phyloP scores from a whole-genome alignment of 2,329 filamentous ascomycete genomes.

The Xylaria hypoxylon region DNA sequence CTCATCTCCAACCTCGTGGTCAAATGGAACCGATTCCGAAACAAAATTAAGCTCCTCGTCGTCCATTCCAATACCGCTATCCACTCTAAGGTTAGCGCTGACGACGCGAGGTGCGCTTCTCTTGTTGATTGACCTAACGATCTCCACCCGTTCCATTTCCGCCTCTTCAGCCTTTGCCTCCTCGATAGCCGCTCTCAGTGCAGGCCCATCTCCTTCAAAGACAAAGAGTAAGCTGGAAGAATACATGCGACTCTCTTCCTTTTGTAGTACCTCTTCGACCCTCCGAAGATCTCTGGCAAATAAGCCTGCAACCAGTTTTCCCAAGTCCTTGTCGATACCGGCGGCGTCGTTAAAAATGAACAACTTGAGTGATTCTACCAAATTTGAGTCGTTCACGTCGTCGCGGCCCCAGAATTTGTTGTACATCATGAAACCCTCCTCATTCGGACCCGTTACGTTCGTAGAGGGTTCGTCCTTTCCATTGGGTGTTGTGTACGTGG shows the following conservation, averaged over 20 bases:
- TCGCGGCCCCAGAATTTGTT: slow-evolving; percentile 72
- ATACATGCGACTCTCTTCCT: slow-evolving; percentile 72
- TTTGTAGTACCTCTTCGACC: slow-evolving; percentile 65
- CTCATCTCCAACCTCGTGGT: slow-evolving; percentile 49
- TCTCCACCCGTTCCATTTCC: slow-evolving; percentile 41
- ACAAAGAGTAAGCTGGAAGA: slow-evolving; percentile 72
- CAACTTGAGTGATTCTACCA: slow-evolving; percentile 64
- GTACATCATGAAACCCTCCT: slow-evolving; percentile 69
- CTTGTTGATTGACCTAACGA: slow-evolving; percentile 52
- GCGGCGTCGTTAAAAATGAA: slow-evolving; percentile 70
- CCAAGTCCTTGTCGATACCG: slow-evolving; percentile 69
- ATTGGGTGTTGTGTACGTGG: slow-evolving; percentile 21
- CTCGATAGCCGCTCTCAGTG: slow-evolving; percentile 64
- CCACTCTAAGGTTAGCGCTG: slow-evolving; percentile 59
- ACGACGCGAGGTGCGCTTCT: slow-evolving; percentile 42
- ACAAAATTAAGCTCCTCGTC: slow-evolving; percentile 56
- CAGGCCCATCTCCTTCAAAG: slow-evolving; percentile 71
- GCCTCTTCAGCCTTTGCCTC: slow-evolving; percentile 59
- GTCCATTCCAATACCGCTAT: slow-evolving; percentile 66
- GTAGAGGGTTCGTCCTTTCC: slow-evolving; percentile 45
- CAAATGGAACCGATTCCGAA: slow-evolving; percentile 32
- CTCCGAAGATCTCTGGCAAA: slow-evolving; percentile 66
- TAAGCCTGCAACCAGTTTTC: slow-evolving; percentile 64
- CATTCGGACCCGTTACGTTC: slow-evolving; percentile 62
- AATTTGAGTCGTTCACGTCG: slow-evolving; percentile 64